These are phyloP conservation scores for Neurospora sp. DNA, from an alignment of 2,329 filamentous ascomycete species.

Conservation along the genomic window DNA sequence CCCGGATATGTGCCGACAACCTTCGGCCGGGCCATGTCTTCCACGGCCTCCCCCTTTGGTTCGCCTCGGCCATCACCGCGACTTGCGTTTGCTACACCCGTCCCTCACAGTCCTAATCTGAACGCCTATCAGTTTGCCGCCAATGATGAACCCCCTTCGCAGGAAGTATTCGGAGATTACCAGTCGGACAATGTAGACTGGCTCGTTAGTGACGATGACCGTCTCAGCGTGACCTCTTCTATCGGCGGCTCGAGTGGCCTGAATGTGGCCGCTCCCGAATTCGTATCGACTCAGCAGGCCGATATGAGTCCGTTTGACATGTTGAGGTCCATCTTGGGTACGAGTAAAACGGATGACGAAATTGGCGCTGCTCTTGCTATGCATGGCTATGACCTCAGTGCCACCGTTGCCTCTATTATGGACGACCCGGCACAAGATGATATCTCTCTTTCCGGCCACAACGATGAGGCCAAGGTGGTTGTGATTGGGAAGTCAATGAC, in stretches of 20 bases:
- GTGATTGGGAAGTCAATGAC: conserved; percentile 87
- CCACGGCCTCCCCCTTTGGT: conserved; percentile 78
- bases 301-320: conserved; percentile 99
- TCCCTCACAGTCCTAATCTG: conserved; percentile 82
- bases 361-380: conserved; percentile 83
- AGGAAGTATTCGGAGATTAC: conserved; percentile 83
- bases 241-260: conserved; percentile 54
- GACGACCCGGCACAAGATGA: conserved; percentile 65
- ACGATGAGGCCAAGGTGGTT: conserved; percentile 33
- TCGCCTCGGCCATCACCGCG: conserved; percentile 89
- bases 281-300: conserved; percentile 54
- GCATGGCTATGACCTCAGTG: conserved; percentile 87
- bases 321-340: conserved; percentile 85
- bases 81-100: conserved; percentile 78
- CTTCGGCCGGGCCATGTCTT: conserved; percentile 68
- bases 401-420: conserved; percentile 84
- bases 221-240: conserved; percentile 68
- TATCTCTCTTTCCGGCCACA: conserved; percentile 29
- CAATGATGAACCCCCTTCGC: conserved; percentile 68
- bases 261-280: conserved; percentile 76
- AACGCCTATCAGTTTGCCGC: conserved; percentile 85
- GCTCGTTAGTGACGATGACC: conserved; percentile 79
- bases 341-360: conserved; percentile 83
- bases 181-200: conserved; percentile 94
- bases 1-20: conserved; percentile 73